Base-by-base conservation (phyloP, 257 asterid genomes). In the Linderniella brevidens region DNA sequence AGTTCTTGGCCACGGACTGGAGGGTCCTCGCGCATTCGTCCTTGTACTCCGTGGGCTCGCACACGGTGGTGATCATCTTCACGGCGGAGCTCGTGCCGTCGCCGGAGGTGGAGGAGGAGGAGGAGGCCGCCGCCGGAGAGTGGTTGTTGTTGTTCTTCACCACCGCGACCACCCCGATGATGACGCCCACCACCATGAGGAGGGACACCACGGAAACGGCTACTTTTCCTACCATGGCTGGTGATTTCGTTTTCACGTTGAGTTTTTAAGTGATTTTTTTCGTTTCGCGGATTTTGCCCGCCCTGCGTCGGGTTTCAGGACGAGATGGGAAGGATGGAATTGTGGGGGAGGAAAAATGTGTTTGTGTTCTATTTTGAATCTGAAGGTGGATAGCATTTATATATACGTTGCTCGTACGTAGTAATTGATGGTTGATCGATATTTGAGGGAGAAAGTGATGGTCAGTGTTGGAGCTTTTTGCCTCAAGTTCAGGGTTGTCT, bases 111-210 rank as follows among this genome's bases (percentile, higher is more conserved):
- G 56, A 56, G 1, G 46, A 1, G 2, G 43, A 11, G 0, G 38
- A 0, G 0, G 46, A 13, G 8, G 48, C 32, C 32, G 32, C 16
- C 18, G 48, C 32, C 32, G 32, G 32, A 25, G 32, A 25, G 3
- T 25, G 32, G 32, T 6, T 6, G 32, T 25, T 25, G n/a, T 40
- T 35, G 50, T 5, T 38, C 9, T 62, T 51, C 35, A 60, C 41
- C 5, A 71, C 58, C 8, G 59, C 65, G 16, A 80, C 70, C 0
- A 74, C 79, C 0, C 85, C 93, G 15, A 79, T 45, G 7, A 76
- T 62, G 8, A 70, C 78, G 0, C 87, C 93, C 5, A 76, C 77
- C 13, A 85, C 68, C 14, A 85, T 68, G 13, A 80, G 37, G 37
- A 78, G 19, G 19, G 85, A 71, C 44, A 76, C 72, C 11, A 60